Base-by-base conservation (phyloP, 441 rosid genomes). In the Brassica hybrid region DNA sequence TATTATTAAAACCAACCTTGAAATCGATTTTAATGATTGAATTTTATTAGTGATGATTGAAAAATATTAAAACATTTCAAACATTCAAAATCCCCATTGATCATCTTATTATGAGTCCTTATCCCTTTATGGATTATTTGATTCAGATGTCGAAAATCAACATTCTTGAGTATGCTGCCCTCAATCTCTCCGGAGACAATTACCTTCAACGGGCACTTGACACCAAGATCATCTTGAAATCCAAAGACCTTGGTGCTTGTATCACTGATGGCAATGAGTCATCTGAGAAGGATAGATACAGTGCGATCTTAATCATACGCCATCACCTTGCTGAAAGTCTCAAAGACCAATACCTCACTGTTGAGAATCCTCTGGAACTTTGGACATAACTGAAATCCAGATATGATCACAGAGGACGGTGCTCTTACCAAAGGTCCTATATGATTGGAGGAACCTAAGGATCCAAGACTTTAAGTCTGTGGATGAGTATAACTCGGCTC, bases 61-160 rank as follows among this genome's bases (percentile, higher is more conserved):
- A 19, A 19, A 19, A 19, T 19, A 19, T n/a, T 19, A 19, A 19
- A 19, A 19, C 21, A 19, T 19, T 19, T 19, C 21, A 19, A 19
- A 19, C 21, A 19, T 19, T 19, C 21, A 19, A 19, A 19, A 19
- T 19, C 21, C 21, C 21, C 21, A 19, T 19, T 19, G 57, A 50
- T 50, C 57, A 45, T 45, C 52, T 45, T 45, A 45, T 45, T 13
- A 50, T 50, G 57, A 50, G 5, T 50, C 18, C 57, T 50, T 50
- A 50, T 50, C 14, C 57, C 57, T 50, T 50, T 50, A 14, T 50
- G 57, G 57, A 50, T 50, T 6, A n/a, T 50, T 50, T 50, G 57
- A 50, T 50, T 50, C 57, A 50, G 19, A 14, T 50, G 57, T 50
- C 57, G 57, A 50, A 50, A 50, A 50, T 50, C 57, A 50, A 50